Conservation (phyloP, 2,329 filamentous ascomycete species). For the Arthrinium puccinioides region DNA sequence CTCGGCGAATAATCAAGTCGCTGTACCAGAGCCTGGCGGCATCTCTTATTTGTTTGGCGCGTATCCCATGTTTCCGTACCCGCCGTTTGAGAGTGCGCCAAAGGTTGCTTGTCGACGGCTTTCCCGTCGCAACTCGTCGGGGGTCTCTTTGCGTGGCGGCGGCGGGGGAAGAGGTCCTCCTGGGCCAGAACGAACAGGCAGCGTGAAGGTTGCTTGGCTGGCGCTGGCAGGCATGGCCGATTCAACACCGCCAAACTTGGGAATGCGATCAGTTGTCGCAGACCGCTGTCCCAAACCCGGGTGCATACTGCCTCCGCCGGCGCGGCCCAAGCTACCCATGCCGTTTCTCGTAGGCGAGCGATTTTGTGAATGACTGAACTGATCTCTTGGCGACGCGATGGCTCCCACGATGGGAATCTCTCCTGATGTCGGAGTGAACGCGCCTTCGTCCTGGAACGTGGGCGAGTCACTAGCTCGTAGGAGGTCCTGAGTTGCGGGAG, state of each 20-base stretch:
- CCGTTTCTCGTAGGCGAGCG: constrained; percentile 47
- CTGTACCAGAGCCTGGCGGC: too few species aligned
- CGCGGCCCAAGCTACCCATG: constrained; percentile 35
- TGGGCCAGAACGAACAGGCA: constrained; percentile 57
- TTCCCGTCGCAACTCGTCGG: constrained; percentile 45
- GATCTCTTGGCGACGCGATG: constrained; percentile 47
- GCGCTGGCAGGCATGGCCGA: constrained; percentile 30
- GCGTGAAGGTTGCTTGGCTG: constrained; percentile 45
- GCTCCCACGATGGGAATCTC: constrained; percentile 62
- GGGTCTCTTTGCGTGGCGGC: constrained; percentile 49
- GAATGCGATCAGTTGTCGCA: constrained; percentile 44
- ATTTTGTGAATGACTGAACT: constrained; percentile 30
- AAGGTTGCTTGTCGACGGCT: constrained; percentile 47
- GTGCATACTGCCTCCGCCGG: constrained; percentile 37
- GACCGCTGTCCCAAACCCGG: constrained; percentile 47
- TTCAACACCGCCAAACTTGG: constrained; percentile 33
- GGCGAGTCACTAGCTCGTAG: constrained; percentile 59
- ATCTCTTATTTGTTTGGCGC: too few species aligned
- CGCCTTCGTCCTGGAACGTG: constrained; percentile 38
- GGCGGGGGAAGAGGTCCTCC: constrained; percentile 53
- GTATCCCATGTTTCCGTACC: constrained; percentile 25
- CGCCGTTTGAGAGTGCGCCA: constrained; percentile 37
- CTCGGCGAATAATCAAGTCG: too few species aligned
- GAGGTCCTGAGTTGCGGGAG: constrained; percentile 70
- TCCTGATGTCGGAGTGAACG: constrained; percentile 55